These are phyloP conservation scores for Drechmeria coniospora DNA, from an alignment of 2,329 filamentous ascomycete species.

Conservation along the genomic window DNA sequence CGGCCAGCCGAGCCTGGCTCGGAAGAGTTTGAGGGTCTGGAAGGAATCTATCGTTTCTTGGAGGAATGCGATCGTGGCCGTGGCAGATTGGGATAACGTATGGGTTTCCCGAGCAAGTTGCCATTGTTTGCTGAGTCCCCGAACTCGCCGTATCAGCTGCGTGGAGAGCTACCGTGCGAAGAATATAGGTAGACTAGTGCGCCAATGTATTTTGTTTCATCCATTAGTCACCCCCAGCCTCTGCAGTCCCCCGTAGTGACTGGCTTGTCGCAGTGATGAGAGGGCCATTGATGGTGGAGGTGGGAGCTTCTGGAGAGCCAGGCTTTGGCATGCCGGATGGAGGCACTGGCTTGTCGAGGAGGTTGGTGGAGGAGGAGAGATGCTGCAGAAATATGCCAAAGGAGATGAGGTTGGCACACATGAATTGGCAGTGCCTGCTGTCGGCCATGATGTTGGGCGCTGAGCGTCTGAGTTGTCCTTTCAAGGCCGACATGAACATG, in stretches of 20 bases:
- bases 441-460: conserved; percentile 6
- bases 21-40: conserved; percentile 37
- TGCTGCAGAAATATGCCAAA: conserved; percentile 21
- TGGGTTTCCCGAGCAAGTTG: too few species aligned
- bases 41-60: conserved; percentile 42
- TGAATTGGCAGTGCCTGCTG: conserved; percentile 13
- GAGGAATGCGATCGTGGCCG: conserved; percentile 38
- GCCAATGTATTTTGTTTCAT: too few species aligned
- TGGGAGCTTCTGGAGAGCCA: not conserved
- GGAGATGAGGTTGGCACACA: conserved; percentile 20
- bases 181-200: too few species aligned
- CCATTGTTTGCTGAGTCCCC: too few species aligned
- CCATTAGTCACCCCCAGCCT: too few species aligned
- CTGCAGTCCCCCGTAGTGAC: too few species aligned
- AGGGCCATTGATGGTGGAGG: too few species aligned
- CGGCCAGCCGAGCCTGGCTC: conserved; percentile 29
- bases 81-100: conserved; percentile 18
- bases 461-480: conserved; percentile 2
- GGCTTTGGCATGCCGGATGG: not conserved
- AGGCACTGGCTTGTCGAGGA: conserved; percentile 2
- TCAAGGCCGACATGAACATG: too few species aligned
- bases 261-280: too few species aligned
- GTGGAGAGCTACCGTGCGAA: too few species aligned
- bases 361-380: conserved; percentile 14
- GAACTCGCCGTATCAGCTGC: too few species aligned